Evolutionary conservation across 129 eudicot genomes (phyloP), one percentile per base, ranked within the genome.

Genomic region (Glebionis coronaria): DNA sequence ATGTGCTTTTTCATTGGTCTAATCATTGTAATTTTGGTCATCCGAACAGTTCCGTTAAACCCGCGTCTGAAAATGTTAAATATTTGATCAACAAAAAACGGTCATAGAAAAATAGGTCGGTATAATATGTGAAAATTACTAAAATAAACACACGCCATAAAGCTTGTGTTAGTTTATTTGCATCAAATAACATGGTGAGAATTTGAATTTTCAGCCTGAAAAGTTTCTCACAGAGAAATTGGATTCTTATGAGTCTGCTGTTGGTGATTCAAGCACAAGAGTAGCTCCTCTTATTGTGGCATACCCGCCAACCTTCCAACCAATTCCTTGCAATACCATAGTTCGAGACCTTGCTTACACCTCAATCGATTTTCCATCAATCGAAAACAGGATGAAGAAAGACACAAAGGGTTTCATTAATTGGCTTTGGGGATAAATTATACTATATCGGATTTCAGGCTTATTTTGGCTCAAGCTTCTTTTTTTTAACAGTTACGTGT

Each of bases 351-450:
- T 93, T 67, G 96, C 96, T 50, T 84, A 78, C 70, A 80, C 82
- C 23, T 35, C 74, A 14, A 86, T 93, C 3, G 95, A 88, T 44
- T 93, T 88, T 78, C 98, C 98, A 13, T 80, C 96, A 15, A 84
- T 93, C 9, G 98, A 88, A 44, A 80, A 77, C 81, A 77, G 95
- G 81, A 84, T 86, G 90, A 93, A 88, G 96, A 85, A 88, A 67
- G 96, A 88, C 11, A 67, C 68, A 42, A 86, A 83, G 85, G 95
- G 96, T 54, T 88, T 93, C 63, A 70, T 93, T 12, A 84, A 91
- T 61, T 84, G 98, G 95, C 73, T 93, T 56, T 93, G 95, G 91
- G 65, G 95, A 56, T 92, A 66, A 82, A 42, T 40, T 44, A 40
- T 72, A 66, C 57, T 44, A 16, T 70, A 50, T 53, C 57, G 4